Conservation (phyloP, 1,284 basidiomycete genomes). For the Waitea zeae region DNA sequence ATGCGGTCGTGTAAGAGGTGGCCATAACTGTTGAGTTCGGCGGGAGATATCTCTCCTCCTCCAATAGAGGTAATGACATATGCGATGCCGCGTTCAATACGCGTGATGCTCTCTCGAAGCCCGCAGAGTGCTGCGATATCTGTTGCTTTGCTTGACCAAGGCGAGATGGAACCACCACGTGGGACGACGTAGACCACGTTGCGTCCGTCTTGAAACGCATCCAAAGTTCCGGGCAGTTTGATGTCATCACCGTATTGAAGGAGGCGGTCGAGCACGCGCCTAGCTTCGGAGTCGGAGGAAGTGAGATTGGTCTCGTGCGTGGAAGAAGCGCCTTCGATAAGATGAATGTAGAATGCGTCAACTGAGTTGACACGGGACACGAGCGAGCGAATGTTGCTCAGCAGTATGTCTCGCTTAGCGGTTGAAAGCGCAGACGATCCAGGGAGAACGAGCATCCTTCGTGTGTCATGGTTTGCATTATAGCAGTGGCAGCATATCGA, state of each 20-base stretch:
- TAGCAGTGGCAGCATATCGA: too few relatives aligned
- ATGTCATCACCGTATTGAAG: slow-evolving; percentile 77
- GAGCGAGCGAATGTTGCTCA: slow-evolving; percentile 41
- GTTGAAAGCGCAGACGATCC: slow-evolving; percentile 61
- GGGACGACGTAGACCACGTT: slow-evolving; percentile 63
- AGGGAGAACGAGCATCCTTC: slow-evolving; percentile 48
- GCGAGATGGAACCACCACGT: slow-evolving; percentile 68
- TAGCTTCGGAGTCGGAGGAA: slow-evolving; percentile 24
- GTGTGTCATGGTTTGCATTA: too few relatives aligned
- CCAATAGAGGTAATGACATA: slow-evolving; percentile 46
- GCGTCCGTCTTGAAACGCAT: slow-evolving; percentile 18
- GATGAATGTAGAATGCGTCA: slow-evolving; percentile 79
- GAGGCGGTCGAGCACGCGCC: slow-evolving; percentile 54
- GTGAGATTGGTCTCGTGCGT: slow-evolving; percentile 31
- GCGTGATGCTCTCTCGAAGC: slow-evolving; percentile 49
- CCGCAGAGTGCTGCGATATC: slow-evolving; percentile 87
- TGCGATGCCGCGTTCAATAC: slow-evolving; percentile 74
- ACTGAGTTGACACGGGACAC: slow-evolving; percentile 44
- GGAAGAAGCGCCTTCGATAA: slow-evolving; percentile 60
- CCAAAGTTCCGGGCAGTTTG: slow-evolving; percentile 27
- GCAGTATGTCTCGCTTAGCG: slow-evolving; percentile 54
- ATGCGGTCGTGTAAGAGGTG: slow-evolving; percentile 85
- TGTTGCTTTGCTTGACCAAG: slow-evolving; percentile 97
- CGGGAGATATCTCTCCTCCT: slow-evolving; percentile 20
- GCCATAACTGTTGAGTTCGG: slow-evolving; percentile 31